Conservation (phyloP, 495 filamentous ascomycete species). For the Penicillium argentinense region DNA sequence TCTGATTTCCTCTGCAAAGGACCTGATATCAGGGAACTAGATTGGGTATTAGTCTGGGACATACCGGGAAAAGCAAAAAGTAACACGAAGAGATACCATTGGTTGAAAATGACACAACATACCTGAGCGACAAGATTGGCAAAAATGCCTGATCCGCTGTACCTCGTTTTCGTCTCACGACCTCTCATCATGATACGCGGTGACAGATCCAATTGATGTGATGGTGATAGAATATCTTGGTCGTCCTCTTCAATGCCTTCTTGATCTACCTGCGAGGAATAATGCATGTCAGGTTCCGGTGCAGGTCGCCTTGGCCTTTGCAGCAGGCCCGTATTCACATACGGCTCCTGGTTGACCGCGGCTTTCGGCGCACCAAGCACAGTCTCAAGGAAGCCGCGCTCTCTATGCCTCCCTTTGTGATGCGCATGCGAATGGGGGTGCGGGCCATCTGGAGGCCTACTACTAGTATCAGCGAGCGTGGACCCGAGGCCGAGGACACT, state of each 20-base stretch:
- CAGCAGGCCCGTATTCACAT: conserved; percentile 31
- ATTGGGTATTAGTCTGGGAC: too few species aligned
- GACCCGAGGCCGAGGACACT: conserved; percentile 7
- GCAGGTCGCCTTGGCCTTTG: conserved; percentile 30
- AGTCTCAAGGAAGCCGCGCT: conserved; percentile 44
- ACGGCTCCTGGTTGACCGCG: conserved; percentile 39
- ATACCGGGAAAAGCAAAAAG: too few species aligned
- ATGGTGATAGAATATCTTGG: conserved; percentile 28
- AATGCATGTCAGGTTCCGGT: conserved; percentile 8
- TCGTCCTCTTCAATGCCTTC: conserved; percentile 14
- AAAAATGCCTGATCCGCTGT: conserved; percentile 43
- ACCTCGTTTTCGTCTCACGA: conserved; percentile 44
- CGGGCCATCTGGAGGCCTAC: conserved; percentile 5
- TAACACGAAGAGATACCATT: not conserved
- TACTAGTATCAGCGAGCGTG: conserved; percentile 3
- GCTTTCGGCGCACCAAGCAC: conserved; percentile 45
- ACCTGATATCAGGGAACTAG: conserved; percentile 44
- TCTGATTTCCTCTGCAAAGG: conserved; percentile 44
- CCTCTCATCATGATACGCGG: conserved; percentile 47
- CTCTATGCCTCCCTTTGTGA: conserved; percentile 13
- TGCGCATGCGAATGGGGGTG: not conserved
- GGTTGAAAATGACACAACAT: too few species aligned
- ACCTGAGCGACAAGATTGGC: conserved; percentile 46
- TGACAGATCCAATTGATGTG: conserved; percentile 39
- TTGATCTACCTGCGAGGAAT: conserved; percentile 10